Percentiles rank a stretch among this genome's conserved stretches.
phyloP scores from a whole-genome alignment of 2,329 filamentous ascomycete genomes.

The Pyricularia grisea region DNA sequence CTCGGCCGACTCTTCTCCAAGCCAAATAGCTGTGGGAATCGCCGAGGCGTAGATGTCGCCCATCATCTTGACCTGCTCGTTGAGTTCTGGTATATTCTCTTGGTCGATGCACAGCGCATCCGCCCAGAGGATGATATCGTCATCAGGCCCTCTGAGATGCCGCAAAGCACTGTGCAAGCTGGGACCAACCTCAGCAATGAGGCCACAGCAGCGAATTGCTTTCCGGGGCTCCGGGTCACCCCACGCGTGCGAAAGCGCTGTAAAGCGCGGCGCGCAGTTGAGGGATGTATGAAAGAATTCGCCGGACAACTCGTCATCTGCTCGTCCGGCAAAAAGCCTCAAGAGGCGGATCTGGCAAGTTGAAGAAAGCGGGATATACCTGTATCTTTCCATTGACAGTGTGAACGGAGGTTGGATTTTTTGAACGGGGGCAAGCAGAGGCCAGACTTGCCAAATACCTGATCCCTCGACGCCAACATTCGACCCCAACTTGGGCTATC shows the following conservation, averaged over 20 bases:
- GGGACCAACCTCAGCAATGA: neutral
- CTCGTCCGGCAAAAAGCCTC: neutral
- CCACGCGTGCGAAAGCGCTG: neutral
- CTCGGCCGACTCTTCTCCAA: neutral
- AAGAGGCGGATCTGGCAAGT: neutral
- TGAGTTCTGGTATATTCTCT: constrained; percentile 9
- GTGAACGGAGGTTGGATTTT: neutral
- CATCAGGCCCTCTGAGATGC: neutral
- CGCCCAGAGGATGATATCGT: constrained; percentile 6
- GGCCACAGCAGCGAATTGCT: neutral
- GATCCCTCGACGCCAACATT: too few relatives aligned
- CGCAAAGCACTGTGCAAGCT: neutral
- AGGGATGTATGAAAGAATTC: neutral
- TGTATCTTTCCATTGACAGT: neutral
- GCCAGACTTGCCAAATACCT: neutral
- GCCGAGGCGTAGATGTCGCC: constrained; percentile 6
- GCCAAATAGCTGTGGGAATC: neutral
- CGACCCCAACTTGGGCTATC: too few relatives aligned
- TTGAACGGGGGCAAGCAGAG: neutral
- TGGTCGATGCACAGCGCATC: constrained; percentile 13
- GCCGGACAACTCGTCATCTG: neutral
- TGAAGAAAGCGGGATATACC: neutral
- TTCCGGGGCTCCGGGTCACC: neutral
- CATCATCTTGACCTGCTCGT: constrained; percentile 10
- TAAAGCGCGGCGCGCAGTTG: neutral